Base-by-base conservation (phyloP, 148 eudicot genomes). In the Persicaria maculosa region DNA sequence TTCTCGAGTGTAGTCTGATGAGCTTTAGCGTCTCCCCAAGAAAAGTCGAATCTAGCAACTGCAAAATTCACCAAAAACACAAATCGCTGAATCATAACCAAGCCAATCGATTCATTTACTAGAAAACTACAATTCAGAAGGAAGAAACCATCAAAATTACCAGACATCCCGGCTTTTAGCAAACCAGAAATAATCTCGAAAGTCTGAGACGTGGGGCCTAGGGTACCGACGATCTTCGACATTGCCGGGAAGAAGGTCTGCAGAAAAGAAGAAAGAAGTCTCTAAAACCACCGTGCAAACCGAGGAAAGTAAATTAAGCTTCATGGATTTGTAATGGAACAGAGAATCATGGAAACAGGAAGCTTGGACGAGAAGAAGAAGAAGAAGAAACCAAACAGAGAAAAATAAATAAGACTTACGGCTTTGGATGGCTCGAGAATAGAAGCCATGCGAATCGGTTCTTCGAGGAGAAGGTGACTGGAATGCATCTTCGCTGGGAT, bases 11-110 rank as follows among this genome's bases (percentile, higher is more conserved):
- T 96, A 79, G 82, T 86, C 50, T 92, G 97, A 67, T 95, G 99
- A 83, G 78, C 85, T 61, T 83, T 89, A 22, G 90, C 74, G 20
- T 89, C 90, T 74, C 93, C 94, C 97, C 86, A 92, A 7, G 97
- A 96, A 84, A 92, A 92, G 74, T 96, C 99, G 79, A 96, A 96
- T 80, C 99, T 87, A 72, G 97, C 99, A 44, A 92, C 97, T 96
- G 83, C 79, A 50, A 9, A 31, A 64, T 31, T 36, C 69, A 64
- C 45, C 40, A 31, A 31, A 31, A 31, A 31, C 40, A 64, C 15
- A 65, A 36, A 31, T 31, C 40, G 40, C 68, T 62, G 20, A 58
- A 31, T 25, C 44, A 31, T 2, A 31, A 31, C 40, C 3, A 31
- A 31, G 3, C 40, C 40, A 31, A 31, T 31, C 40, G 40, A 31